Evolutionary conservation across 495 filamentous ascomycete species (phyloP).

Genomic region (Penicillium angulare): DNA sequence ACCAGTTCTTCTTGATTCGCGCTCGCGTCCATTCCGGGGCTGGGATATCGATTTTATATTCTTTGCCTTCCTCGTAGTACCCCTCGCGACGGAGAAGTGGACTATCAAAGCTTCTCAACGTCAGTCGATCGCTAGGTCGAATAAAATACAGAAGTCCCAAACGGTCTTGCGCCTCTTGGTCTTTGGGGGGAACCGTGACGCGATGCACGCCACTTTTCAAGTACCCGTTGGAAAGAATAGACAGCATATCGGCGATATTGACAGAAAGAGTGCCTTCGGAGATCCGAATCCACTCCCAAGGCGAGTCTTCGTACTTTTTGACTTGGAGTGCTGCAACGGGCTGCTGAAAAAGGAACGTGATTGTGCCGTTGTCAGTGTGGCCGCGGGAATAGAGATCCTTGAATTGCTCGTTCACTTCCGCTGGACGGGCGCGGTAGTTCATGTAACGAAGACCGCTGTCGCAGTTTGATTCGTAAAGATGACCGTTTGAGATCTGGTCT

Average conservation of each 20-base stretch:
- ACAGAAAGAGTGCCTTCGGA: constrained; percentile 36
- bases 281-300: constrained; percentile 24
- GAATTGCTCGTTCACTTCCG: constrained; percentile 39
- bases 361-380: constrained; percentile 52
- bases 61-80: too few species aligned
- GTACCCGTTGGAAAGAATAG: constrained; percentile 40
- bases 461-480: constrained; percentile 48
- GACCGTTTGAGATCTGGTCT: constrained; percentile 45
- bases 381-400: constrained; percentile 44
- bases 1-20: too few species aligned
- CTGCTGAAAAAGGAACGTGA: constrained; percentile 57
- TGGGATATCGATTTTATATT: too few species aligned
- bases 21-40: too few species aligned
- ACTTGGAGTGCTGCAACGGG: constrained; percentile 56
- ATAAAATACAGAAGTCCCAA: constrained; percentile 49
- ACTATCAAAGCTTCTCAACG: constrained; percentile 16
- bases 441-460: constrained; percentile 54
- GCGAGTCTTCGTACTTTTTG: constrained; percentile 13
- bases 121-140: constrained; percentile 29
- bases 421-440: constrained; percentile 46
- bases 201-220: constrained; percentile 48
- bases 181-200: constrained; percentile 43
- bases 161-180: constrained; percentile 45
- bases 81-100: constrained; percentile 13
- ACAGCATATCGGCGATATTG: constrained; percentile 48